Conservation (phyloP, 2,329 filamentous ascomycete species). For the Geosmithia morbida region DNA sequence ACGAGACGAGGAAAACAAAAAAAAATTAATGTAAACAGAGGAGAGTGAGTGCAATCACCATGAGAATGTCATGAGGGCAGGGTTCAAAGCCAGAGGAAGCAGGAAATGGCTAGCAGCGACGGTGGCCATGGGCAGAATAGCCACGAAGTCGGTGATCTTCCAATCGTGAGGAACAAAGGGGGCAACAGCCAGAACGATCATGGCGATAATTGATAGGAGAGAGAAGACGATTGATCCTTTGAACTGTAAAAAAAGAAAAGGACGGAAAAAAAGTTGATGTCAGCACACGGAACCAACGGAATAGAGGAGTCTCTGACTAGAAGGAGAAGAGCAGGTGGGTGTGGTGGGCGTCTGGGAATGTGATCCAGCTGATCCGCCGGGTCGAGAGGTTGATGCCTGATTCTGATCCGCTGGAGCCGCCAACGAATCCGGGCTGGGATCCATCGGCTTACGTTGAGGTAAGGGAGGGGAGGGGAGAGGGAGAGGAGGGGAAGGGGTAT, state of each 20-base stretch:
- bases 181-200: conserved; percentile 49
- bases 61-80: conserved; percentile 67
- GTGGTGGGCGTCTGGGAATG: no score
- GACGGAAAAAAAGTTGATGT: no score
- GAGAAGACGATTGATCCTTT: conserved; percentile 57
- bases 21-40: neutral
- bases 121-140: conserved; percentile 62
- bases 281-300: no score
- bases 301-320: no score
- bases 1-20: neutral
- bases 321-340: no score
- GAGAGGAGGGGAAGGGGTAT: no score
- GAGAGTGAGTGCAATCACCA: conserved; percentile 33
- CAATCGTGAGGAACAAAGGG: conserved; percentile 51
- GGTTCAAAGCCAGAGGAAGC: conserved; percentile 59
- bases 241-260: conserved; percentile 29
- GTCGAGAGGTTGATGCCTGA: no score
- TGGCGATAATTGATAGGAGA: conserved; percentile 39
- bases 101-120: conserved; percentile 57
- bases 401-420: no score
- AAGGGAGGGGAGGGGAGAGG: no score
- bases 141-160: conserved; percentile 57
- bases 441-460: no score
- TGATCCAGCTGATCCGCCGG: no score
- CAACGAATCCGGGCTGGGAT: no score